Base-by-base conservation (phyloP, 2,329 filamentous ascomycete genomes). In the Elsinoe fawcettii region DNA sequence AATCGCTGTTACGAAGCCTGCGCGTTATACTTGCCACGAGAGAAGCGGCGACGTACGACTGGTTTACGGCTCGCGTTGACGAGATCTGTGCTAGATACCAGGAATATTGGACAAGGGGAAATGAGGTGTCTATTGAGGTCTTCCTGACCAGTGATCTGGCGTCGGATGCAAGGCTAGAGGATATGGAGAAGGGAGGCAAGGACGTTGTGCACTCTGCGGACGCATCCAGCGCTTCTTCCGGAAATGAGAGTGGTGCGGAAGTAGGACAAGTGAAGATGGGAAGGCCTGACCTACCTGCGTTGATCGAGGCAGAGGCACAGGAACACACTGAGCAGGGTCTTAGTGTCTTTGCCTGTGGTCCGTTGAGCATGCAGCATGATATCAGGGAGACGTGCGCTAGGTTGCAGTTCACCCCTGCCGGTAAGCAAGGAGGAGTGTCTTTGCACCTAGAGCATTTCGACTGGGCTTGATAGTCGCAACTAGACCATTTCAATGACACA, bases 401-500 rank as follows among this genome's bases (percentile, higher is more conserved):
- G n/a, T 71, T 70, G 39, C 75, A 79, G 56, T 51, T 71, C 56
- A 59, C 69, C 74, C 11, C 23, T 75, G 6, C 69, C 62, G 16
- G 67, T 64, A 5, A 63, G 60, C 1, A 65, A 62, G 49, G 59
- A 3, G 65, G 65, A 32, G 67, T 78, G 1, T 77, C 75, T 65
- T 60, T 79, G 57, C 76, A 78, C 65, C 70, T 71, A 20, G 76
- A 79, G 65, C 69, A 74, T 56, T 79, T 79, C 60, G 72, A 70
- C 60, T 76, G 63, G 73, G 73, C 73, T 36, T 70, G 59, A 59
- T 49, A 22, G 41, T 12, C 25, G 20, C 5, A 3, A 7, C 5
- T 30, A 30, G 27, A 30, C 27, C 5, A 30, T 30, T 9, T 30
- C 9, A 9, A 5, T 9, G 27, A 30, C n/a, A n/a, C n/a, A n/a